These are phyloP conservation scores for Suhomyces panamericanus DNA, from an alignment of 1,139 yeast species.

Conservation along the genomic window DNA sequence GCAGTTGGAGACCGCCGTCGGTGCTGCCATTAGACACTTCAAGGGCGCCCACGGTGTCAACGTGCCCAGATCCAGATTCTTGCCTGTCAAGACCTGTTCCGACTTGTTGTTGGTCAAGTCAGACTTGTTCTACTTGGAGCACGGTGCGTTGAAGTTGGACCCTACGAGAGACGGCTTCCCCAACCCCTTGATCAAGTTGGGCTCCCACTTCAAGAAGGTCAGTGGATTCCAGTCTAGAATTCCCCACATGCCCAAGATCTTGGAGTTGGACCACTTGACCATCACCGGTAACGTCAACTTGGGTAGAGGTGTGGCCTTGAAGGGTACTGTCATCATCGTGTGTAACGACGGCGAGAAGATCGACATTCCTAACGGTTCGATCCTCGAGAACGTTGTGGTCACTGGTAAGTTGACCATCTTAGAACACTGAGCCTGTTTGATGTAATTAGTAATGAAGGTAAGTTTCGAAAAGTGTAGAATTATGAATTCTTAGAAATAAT, in stretches of 20 bases:
- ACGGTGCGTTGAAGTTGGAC: constrained; percentile 86
- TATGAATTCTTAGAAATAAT: no score
- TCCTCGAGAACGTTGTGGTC: constrained; percentile 92
- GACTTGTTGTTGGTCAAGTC: constrained; percentile 93
- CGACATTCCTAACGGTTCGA: constrained; percentile 94
- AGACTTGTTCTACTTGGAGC: constrained; percentile 88
- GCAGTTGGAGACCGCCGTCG: constrained; percentile 97
- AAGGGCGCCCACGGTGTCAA: constrained; percentile 96
- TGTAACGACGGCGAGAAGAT: constrained; percentile 97
- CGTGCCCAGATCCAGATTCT: constrained; percentile 95
- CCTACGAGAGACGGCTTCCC: constrained; percentile 82
- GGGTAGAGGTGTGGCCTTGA: constrained; percentile 87
- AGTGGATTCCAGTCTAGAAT: constrained; percentile 87
- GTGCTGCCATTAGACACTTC: constrained; percentile 98
- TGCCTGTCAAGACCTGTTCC: constrained; percentile 97
- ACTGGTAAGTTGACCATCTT: constrained; percentile 95
- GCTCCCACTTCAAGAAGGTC: constrained; percentile 95
- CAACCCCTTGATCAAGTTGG: constrained; percentile 93
- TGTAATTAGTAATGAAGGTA: constrained; percentile 1
- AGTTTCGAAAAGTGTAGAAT: neutral
- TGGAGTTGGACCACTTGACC: constrained; percentile 95
- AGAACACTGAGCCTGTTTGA: constrained; percentile 61
- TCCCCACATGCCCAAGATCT: constrained; percentile 93
- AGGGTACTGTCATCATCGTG: constrained; percentile 96
- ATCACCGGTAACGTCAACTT: constrained; percentile 94